Evolutionary conservation across 1,284 basidiomycete genomes (phyloP).

Genomic region (Cutaneotrichosporon cavernicola): DNA sequence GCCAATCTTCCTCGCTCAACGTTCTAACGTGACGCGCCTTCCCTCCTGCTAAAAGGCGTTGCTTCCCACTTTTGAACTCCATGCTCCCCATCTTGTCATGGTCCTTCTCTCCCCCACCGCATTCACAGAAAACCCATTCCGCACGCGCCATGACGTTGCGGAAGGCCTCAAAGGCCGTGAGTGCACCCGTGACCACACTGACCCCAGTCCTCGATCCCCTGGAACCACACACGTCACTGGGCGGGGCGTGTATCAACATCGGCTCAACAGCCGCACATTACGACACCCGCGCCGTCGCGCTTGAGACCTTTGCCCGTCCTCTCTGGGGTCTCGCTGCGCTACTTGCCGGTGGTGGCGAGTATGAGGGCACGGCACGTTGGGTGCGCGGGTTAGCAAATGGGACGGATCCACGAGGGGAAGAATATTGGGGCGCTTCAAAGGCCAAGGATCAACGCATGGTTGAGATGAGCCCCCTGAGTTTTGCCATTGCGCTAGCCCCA

Average conservation of each 20-base stretch:
- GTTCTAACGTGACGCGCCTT: not conserved
- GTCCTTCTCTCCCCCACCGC: slow-evolving; percentile 32
- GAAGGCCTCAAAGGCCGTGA: slow-evolving; percentile 58
- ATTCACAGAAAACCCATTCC: slow-evolving; percentile 59
- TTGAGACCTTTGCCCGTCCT: slow-evolving; percentile 73
- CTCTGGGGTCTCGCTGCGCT: slow-evolving; percentile 71
- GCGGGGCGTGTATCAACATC: slow-evolving; percentile 67
- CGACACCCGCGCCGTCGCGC: slow-evolving; percentile 68
- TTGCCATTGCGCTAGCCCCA: slow-evolving; percentile 65
- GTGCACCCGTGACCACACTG: slow-evolving; percentile 11
- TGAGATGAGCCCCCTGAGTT: slow-evolving; percentile 74
- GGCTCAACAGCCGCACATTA: slow-evolving; percentile 73
- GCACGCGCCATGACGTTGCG: slow-evolving; percentile 62
- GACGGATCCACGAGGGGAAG: slow-evolving; percentile 63
- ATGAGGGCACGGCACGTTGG: slow-evolving; percentile 63
- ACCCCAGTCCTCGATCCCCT: slow-evolving; percentile 63
- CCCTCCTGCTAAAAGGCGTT: not conserved
- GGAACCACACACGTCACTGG: slow-evolving; percentile 66
- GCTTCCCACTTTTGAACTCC: not conserved
- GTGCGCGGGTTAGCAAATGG: slow-evolving; percentile 65
- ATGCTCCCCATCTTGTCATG: slow-evolving; percentile 29
- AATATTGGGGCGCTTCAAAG: slow-evolving; percentile 73
- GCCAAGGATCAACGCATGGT: slow-evolving; percentile 79
- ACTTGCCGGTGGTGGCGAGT: slow-evolving; percentile 61
- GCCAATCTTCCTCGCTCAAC: not conserved